A percentile compares a stretch with the other conserved stretches of the same genome.
These are phyloP conservation scores for Leptographium lundbergii DNA, from an alignment of 2,329 filamentous ascomycete species.

Conservation along the genomic window DNA sequence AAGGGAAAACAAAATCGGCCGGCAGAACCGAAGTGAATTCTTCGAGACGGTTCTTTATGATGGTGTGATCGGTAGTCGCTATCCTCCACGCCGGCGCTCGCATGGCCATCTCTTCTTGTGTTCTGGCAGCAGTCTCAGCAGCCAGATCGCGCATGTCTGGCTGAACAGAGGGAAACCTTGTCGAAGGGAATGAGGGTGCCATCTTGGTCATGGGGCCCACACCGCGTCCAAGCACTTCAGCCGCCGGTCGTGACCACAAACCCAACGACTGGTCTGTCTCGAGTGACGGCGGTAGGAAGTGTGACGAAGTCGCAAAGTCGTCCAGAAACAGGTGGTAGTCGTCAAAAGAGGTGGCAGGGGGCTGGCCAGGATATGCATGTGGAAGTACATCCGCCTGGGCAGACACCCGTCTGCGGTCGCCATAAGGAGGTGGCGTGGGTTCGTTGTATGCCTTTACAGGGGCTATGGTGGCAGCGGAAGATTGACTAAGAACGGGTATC, in stretches of 20 bases:
- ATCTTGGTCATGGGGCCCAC: conserved; percentile 28
- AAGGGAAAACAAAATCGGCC: conserved; percentile 53
- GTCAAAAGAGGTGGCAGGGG: conserved; percentile 31
- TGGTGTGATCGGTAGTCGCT: conserved; percentile 39
- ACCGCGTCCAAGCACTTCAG: conserved; percentile 24
- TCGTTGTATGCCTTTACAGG: conserved; percentile 39
- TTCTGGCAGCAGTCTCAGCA: conserved; percentile 20
- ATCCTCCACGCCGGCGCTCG: conserved; percentile 31
- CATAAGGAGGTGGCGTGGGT: conserved; percentile 26
- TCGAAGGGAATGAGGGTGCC: conserved; percentile 35
- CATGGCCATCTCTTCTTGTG: conserved; percentile 27
- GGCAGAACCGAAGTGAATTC: conserved; percentile 50
- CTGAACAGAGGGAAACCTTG: conserved; percentile 39
- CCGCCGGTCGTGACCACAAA: conserved; percentile 34
- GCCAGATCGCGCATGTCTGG: conserved; percentile 35
- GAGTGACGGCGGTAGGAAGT: conserved; percentile 42
- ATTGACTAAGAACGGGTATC: conserved; percentile 31
- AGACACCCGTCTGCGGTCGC: conserved; percentile 32
- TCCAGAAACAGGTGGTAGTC: conserved; percentile 49
- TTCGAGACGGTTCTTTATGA: conserved; percentile 45
- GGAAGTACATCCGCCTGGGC: conserved; percentile 27
- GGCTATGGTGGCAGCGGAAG: conserved; percentile 23
- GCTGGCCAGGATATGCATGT: conserved; percentile 26
- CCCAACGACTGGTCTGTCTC: conserved; percentile 40
- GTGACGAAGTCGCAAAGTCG: conserved; percentile 39